Evolutionary conservation across 2,329 filamentous ascomycete genomes (phyloP).

Genomic region (Aspergillus sergii): DNA sequence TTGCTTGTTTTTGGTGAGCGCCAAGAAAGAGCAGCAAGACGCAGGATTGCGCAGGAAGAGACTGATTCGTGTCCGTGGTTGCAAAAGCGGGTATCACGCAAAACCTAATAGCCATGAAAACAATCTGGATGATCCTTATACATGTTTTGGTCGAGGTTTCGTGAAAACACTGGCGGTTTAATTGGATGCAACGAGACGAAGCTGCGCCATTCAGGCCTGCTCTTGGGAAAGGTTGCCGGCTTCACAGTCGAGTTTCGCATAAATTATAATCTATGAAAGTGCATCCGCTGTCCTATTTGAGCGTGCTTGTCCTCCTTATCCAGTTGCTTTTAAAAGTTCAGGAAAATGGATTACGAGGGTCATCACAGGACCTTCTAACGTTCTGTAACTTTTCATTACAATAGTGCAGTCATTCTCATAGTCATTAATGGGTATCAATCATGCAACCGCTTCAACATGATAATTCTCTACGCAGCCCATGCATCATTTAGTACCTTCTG

Average conservation of each 20-base stretch:
- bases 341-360: background rate
- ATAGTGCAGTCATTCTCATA: background rate
- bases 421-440: conserved; percentile 14
- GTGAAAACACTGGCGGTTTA: too few species aligned
- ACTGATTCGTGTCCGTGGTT: background rate
- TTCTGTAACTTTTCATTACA: background rate
- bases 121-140: too few species aligned
- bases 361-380: background rate
- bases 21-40: background rate
- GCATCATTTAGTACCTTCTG: conserved; percentile 36
- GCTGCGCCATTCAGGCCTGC: too few species aligned
- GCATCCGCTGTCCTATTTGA: background rate
- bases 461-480: conserved; percentile 17
- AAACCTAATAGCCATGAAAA: background rate
- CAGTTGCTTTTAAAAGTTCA: background rate
- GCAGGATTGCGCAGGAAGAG: too few species aligned
- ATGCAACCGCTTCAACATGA: background rate
- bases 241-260: too few species aligned
- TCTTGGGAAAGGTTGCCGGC: too few species aligned
- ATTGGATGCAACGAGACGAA: too few species aligned
- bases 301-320: background rate
- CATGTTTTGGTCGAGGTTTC: too few species aligned
- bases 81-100: background rate
- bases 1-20: background rate
- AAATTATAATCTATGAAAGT: too few species aligned